These are phyloP conservation scores for Boletus coccyginus DNA, from an alignment of 768 basidiomycete genomes.

Conservation along the genomic window DNA sequence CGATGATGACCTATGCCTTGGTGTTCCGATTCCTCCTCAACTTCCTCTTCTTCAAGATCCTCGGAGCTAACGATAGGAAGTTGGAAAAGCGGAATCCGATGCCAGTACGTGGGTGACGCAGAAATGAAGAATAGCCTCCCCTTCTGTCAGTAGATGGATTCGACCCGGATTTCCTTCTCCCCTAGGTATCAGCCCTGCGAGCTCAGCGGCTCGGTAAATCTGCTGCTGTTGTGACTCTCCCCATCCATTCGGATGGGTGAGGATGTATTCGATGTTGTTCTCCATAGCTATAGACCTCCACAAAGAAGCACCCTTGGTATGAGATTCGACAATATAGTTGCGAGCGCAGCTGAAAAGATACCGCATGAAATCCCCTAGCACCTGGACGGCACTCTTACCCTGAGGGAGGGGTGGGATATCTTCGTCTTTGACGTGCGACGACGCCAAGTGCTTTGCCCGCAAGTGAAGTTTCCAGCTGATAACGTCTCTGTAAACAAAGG, in stretches of 20 bases:
- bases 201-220: conserved; percentile 25
- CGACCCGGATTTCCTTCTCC: conserved; percentile 9
- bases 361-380: conserved; percentile 26
- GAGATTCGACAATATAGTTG: conserved; percentile 20
- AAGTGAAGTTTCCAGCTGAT: conserved; percentile 37
- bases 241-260: conserved; percentile 34
- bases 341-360: conserved; percentile 27
- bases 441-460: conserved; percentile 24
- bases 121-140: conserved; percentile 27
- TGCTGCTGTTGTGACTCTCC: conserved; percentile 29
- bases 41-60: background rate
- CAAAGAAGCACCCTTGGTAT: conserved; percentile 26
- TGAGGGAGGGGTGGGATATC: conserved; percentile 26
- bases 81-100: conserved; percentile 23
- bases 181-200: conserved; percentile 22
- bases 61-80: background rate
- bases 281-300: conserved; percentile 26
- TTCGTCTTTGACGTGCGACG: conserved; percentile 21
- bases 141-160: conserved; percentile 27
- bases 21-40: conserved; percentile 23
- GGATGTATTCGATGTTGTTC: conserved; percentile 20
- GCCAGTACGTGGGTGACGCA: conserved; percentile 45
- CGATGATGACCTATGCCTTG: conserved; percentile 41
- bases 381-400: conserved; percentile 16
- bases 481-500: background rate